These are phyloP conservation scores for Mucuna pruriens DNA, from an alignment of 306 rosid genomes.

Conservation along the genomic window DNA sequence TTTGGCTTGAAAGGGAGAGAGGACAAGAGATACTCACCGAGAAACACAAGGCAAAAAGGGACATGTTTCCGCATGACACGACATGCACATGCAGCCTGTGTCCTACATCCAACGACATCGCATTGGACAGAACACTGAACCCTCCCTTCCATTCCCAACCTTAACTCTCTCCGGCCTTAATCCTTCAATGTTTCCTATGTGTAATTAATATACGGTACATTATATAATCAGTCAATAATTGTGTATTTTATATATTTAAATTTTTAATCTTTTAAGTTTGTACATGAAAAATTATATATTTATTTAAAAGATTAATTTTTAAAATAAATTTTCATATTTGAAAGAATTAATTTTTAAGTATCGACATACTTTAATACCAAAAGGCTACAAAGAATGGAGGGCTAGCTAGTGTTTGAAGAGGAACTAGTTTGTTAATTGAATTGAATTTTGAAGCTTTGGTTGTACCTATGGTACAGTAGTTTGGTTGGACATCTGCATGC, in stretches of 20 bases:
- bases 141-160: not conserved
- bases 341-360: too few relatives aligned
- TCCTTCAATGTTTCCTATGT: not conserved
- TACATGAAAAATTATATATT: too few relatives aligned
- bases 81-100: constrained; percentile 26
- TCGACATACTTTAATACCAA: too few relatives aligned
- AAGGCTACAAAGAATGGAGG: constrained; percentile 13
- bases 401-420: not conserved
- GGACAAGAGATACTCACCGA: not conserved
- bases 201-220: too few relatives aligned
- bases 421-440: not conserved
- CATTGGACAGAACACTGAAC: constrained; percentile 10
- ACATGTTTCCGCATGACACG: constrained; percentile 8
- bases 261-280: too few relatives aligned
- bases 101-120: not conserved
- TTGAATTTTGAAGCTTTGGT: not conserved
- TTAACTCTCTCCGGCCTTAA: not conserved
- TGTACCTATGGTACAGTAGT: constrained; percentile 21
- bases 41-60: not conserved
- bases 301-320: too few relatives aligned
- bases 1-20: constrained; percentile 33
- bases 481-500: constrained; percentile 28
- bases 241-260: too few relatives aligned
- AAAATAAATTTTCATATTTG: too few relatives aligned
- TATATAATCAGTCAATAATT: too few relatives aligned